Evolutionary conservation across 352 stramenopile genomes (phyloP), one percentile per base, ranked within the genome.

Genomic region (Thalassiosira livingstoniorum): DNA sequence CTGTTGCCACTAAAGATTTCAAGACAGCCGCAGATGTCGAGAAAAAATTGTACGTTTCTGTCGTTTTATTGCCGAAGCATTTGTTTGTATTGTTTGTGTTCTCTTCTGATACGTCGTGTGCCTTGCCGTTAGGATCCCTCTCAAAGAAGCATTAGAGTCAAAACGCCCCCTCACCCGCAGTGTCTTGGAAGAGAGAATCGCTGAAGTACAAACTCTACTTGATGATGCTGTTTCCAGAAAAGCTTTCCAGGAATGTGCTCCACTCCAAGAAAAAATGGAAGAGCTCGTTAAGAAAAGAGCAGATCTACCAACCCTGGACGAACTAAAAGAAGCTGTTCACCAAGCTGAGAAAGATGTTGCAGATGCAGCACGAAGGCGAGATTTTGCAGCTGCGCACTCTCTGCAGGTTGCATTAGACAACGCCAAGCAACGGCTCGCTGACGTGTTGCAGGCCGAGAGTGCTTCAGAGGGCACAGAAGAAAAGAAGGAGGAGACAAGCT

Each of bases 1-100:
- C 90, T 29, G 88, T 94, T 5, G 84, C 66, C 60, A 61, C 65
- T n/a, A 93, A 94, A 78, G 81, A 94, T 42, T 95, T 93, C 73
- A 78, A 89, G 29, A 43, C 51, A 10, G 91, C 91, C 37, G 85
- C 90, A 35, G 68, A 89, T 2, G 78, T 94, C 42, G 90, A 95
- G 65, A 82, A 80, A 25, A 87, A 90, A 82, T 82, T 94, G 82
- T 91, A 87, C 82, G 82, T 82, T 45, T 25, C 37, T 67, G 29
- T 47, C 31, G 27, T 37, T 65, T 18, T 42, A 65, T 74, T 43
- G 11, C 47, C n/a, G n/a, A n/a, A n/a, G n/a, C n/a, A 31, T 71
- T 65, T 60, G 13, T 63, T 27, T 34, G 15, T 51, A 3, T 54
- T 78, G 79, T 80, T 29, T 63, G 23, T 31, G 21, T 51, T n/a